These are phyloP conservation scores for Daldinia grandis DNA, from an alignment of 495 filamentous ascomycete species.

Conservation along the genomic window DNA sequence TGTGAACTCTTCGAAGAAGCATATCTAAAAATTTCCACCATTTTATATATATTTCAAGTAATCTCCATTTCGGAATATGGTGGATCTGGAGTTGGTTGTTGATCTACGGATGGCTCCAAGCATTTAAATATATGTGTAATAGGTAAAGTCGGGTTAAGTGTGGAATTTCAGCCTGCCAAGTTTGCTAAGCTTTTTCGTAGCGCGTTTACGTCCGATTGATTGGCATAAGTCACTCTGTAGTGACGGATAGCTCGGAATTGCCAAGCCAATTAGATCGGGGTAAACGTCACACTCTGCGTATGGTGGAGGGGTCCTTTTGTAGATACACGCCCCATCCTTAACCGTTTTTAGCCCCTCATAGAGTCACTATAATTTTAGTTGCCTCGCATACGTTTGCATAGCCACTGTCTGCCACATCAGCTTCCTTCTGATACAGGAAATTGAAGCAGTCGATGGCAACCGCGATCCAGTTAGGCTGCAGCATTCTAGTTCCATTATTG, in stretches of 20 bases:
- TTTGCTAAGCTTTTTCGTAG: conserved; percentile 34
- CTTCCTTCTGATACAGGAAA: conserved; percentile 37
- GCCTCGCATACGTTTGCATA: conserved; percentile 22
- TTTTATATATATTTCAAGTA: not conserved
- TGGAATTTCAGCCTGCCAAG: conserved; percentile 18
- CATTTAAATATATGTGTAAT: conserved; percentile 22
- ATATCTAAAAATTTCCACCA: not conserved
- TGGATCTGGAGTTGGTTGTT: not conserved
- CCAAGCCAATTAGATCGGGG: conserved; percentile 30
- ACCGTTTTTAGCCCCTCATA: not conserved
- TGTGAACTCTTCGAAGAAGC: no score
- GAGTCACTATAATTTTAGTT: conserved; percentile 9
- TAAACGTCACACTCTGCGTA: conserved; percentile 34
- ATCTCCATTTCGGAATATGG: not conserved
- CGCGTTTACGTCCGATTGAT: conserved; percentile 17
- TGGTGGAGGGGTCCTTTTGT: not conserved
- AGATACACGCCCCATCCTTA: not conserved
- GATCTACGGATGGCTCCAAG: conserved; percentile 20
- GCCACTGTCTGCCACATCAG: conserved; percentile 35
- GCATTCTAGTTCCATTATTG: conserved; percentile 14
- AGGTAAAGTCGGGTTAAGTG: not conserved
- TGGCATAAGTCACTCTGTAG: conserved; percentile 10
- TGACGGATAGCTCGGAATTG: conserved; percentile 34
- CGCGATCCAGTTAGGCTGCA: conserved; percentile 7
- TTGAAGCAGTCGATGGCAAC: conserved; percentile 28